Conservation (phyloP, 2,329 filamentous ascomycete genomes). For the Pseudofabraea citricarpa region DNA sequence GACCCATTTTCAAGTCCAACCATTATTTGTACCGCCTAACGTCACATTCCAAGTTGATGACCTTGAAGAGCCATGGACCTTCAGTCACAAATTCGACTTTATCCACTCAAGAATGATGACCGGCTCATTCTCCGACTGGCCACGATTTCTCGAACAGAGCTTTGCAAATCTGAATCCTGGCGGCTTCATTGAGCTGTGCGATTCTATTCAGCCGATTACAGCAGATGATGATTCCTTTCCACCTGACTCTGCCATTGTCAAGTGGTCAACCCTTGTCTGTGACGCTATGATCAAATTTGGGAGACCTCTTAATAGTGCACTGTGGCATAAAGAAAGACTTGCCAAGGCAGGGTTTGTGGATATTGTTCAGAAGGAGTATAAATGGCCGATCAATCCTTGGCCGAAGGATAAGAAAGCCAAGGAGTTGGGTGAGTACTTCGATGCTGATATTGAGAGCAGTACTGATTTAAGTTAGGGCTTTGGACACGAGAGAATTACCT, state of each 20-base stretch:
- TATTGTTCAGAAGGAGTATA: slow-evolving; percentile 36
- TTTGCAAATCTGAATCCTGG: slow-evolving; percentile 5
- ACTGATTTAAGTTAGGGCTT: no score
- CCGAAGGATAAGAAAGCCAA: slow-evolving; percentile 37
- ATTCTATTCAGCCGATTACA: slow-evolving; percentile 5
- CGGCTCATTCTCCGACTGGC: no score
- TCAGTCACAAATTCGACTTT: no score
- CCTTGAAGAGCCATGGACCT: no score
- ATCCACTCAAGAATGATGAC: no score
- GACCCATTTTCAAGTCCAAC: no score
- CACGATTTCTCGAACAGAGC: no score
- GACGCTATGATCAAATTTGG: slow-evolving; percentile 26
- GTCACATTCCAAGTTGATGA: no score
- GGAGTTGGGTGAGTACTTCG: not conserved
- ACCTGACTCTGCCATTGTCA: slow-evolving; percentile 19
- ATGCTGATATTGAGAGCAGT: no score
- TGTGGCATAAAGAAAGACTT: slow-evolving; percentile 8
- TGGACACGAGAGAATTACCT: no score
- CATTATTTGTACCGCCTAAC: no score
- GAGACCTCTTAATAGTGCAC: slow-evolving; percentile 25
- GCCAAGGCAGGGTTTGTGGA: slow-evolving; percentile 15
- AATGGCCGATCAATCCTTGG: slow-evolving; percentile 44
- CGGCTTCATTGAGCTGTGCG: slow-evolving; percentile 13
- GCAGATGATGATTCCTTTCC: slow-evolving; percentile 7
- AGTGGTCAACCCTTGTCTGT: slow-evolving; percentile 14